Base-by-base conservation (phyloP, 257 asterid species). In the Solanum medicagineum region DNA sequence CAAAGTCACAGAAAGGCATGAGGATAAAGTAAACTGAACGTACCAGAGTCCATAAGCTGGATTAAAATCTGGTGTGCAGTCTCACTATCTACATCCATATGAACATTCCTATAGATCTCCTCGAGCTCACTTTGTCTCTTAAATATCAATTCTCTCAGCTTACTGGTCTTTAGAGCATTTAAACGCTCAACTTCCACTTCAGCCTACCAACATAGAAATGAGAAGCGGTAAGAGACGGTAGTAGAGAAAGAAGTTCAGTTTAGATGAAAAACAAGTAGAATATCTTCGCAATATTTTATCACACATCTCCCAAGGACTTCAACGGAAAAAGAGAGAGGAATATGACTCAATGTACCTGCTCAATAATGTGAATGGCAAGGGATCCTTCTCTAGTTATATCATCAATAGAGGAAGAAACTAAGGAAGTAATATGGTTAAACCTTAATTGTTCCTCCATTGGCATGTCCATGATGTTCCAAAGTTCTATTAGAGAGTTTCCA, bases 81-180 rank as follows among this genome's bases (percentile, higher is more conserved):
- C 73, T 86, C 94, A 51, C 87, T 71, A 59, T 94, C 94, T 42
- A 91, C 89, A 85, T 93, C 94, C 92, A 94, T 85, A 89, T 94
- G 98, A 86, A 90, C 93, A 71, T 80, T 90, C 81, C 86, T 66
- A 83, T 91, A 90, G 80, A 94, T 93, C 87, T 92, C 93, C 89
- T 94, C 98, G 24, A 94, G 91, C 89, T 93, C 94, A 68, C 89
- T 86, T 84, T 94, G 95, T 86, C 95, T 93, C 89, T 90, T 91
- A 87, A 92, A 84, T 87, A 94, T 92, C 84, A 94, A 88, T 89
- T 94, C 97, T 87, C 90, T 93, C 93, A 92, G 87, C 92, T 92
- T 94, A 83, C 94, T 87, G 87, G 91, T 89, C 92, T 93, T 94
- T 87, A 90, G 81, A 87, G 87, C 89, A 86, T 87, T 94, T 85